Percentiles rank a stretch among this genome's conserved stretches.
phyloP scores from a whole-genome alignment of 1,284 basidiomycete genomes.

The Ceraceosorus guamensis region DNA sequence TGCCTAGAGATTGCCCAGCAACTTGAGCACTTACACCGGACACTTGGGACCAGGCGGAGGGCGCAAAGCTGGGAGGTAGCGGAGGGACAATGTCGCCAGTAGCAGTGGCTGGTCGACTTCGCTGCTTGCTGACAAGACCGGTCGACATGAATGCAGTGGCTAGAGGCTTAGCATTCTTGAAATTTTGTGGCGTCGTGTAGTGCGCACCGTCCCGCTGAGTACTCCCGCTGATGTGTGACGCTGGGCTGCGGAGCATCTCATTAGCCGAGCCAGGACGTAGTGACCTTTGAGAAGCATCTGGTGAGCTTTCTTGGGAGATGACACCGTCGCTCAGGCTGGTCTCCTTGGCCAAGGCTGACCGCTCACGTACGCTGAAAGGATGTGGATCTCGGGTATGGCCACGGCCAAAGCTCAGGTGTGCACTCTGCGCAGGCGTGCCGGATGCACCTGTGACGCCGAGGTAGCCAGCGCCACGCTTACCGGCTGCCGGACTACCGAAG shows the following conservation, averaged over 20 bases:
- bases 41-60: background rate
- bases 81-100: conserved; percentile 21
- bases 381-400: conserved; percentile 3
- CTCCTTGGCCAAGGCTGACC: conserved; percentile 30
- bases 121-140: conserved; percentile 49
- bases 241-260: conserved; percentile 9
- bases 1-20: too few species aligned
- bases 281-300: background rate
- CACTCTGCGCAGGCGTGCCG: background rate
- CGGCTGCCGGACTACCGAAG: conserved; percentile 1
- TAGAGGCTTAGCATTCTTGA: conserved; percentile 50
- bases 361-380: conserved; percentile 25
- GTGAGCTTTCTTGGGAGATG: conserved; percentile 9
- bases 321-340: conserved; percentile 19
- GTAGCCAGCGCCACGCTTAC: background rate
- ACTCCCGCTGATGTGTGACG: background rate
- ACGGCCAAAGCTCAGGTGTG: background rate
- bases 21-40: background rate
- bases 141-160: conserved; percentile 51
- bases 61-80: conserved; percentile 20
- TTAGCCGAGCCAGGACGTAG: background rate
- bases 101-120: conserved; percentile 4
- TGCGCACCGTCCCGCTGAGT: conserved; percentile 1
- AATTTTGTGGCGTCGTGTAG: conserved; percentile 48
- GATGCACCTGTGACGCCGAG: background rate